A percentile compares a stretch with the other conserved stretches of the same genome.
Conservation (phyloP, 768 basidiomycete species). For the Lentinus brumalis region DNA sequence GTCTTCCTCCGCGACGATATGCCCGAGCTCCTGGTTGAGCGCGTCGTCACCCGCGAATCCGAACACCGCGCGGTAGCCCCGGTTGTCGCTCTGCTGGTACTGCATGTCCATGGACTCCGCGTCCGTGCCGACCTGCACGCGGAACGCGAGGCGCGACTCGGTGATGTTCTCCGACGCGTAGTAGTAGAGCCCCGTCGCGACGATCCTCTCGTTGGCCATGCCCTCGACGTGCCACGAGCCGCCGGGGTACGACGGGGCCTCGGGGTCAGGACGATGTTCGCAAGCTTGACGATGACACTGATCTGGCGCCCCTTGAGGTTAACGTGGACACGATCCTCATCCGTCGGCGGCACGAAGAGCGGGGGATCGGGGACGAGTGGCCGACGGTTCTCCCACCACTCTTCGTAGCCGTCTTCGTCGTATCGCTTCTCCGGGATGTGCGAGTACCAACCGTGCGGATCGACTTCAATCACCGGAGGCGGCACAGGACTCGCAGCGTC, state of each 20-base stretch:
- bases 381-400: background rate
- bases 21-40: conserved; percentile 28
- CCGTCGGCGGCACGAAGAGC: background rate
- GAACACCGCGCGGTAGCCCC: background rate
- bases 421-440: background rate
- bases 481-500: background rate
- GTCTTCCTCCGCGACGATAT: conserved; percentile 28
- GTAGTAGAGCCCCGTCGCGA: conserved; percentile 13
- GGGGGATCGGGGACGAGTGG: background rate
- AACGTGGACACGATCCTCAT: background rate
- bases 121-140: conserved; percentile 17
- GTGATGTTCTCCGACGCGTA: conserved; percentile 35
- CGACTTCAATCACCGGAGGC: background rate
- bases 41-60: conserved; percentile 5
- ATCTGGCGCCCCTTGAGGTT: conserved; percentile 18
- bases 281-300: conserved; percentile 41
- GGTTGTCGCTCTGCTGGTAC: background rate
- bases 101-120: background rate
- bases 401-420: background rate
- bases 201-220: conserved; percentile 20
- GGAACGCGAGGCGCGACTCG: conserved; percentile 34
- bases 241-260: conserved; percentile 30
- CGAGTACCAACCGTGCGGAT: background rate
- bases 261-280: conserved; percentile 35
- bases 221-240: conserved; percentile 38